Conservation (phyloP, 768 basidiomycete genomes). For the Boletellus sp. region DNA sequence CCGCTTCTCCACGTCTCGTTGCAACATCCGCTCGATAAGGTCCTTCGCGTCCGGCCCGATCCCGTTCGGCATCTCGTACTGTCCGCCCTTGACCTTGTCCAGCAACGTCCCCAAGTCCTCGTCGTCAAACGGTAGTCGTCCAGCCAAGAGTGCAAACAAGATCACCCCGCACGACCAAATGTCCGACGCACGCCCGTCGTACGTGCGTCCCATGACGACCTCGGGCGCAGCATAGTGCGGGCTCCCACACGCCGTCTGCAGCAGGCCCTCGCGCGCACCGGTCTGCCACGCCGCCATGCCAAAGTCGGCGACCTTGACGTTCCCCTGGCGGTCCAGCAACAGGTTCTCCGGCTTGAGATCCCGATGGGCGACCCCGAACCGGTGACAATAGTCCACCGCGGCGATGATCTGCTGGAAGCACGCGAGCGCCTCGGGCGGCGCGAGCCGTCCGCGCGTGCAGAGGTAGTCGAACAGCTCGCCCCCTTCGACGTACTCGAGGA, state of each 20-base stretch:
- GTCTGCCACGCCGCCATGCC: conserved; percentile 96
- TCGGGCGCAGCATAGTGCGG: conserved; percentile 96
- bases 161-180: conserved; percentile 98
- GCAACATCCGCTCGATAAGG: conserved; percentile 77
- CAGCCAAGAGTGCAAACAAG: conserved; percentile 82
- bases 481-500: conserved; percentile 92
- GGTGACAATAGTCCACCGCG: conserved; percentile 89
- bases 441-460: conserved; percentile 71
- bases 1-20: conserved; percentile 65
- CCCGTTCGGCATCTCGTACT: conserved; percentile 68
- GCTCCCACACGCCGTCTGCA: conserved; percentile 87
- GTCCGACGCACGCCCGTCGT: conserved; percentile 85
- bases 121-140: conserved; percentile 90
- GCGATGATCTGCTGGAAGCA: conserved; percentile 94
- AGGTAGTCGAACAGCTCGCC: conserved; percentile 95
- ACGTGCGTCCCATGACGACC: conserved; percentile 76
- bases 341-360: conserved; percentile 96
- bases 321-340: conserved; percentile 74
- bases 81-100: conserved; percentile 72
- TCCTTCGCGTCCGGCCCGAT: conserved; percentile 71
- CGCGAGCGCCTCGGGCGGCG: conserved; percentile 65
- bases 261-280: conserved; percentile 49
- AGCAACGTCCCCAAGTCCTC: conserved; percentile 76
- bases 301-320: conserved; percentile 95
- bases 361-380: conserved; percentile 91